Base-by-base conservation (phyloP, 1,284 basidiomycete species). In the Mrakiaceae sp. region DNA sequence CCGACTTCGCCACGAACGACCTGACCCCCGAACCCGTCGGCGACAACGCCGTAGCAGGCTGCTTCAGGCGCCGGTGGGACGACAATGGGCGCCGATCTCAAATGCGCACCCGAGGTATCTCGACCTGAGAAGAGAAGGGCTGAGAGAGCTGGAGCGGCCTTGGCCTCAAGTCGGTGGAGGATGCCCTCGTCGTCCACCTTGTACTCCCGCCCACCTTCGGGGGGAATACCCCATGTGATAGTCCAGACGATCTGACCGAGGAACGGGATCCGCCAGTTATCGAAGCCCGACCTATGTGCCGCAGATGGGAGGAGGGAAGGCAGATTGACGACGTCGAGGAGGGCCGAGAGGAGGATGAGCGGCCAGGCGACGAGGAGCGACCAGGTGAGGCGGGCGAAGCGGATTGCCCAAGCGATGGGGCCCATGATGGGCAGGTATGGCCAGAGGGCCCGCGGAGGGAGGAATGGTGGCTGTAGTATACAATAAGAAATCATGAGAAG, bases 11-110 rank as follows among this genome's bases (percentile, higher is more conserved):
- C 48, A 7, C 60, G 43, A 43, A 16, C 46, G 4, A 62, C 64
- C 46, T 5, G 9, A 8, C 56, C 49, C 11, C 60, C 55, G n/a
- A 66, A 58, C 50, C 64, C 64, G 12, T 51, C 47, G 40, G 12
- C 42, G 3, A 66, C 42, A 5, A 62, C 50, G 3, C 64, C 64
- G 3, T 56, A 12, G 43, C 64, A 66, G 14, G 48, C 55, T 40
- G 42, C n/a, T 12, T 58, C 60, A 43, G 12, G 43, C 2, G 55
- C 60, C 2, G 60, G 55, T 10, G 27, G 44, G 39, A 66, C 10
- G 11, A 49, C 40, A 10, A 58, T 46, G 7, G 47, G 48, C 14
- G 42, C 42, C 11, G 58, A 39, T n/a, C 39, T 10, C 0, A 61
- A 8, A 4, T 14, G 40, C 0, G 42, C 46, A 1, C 58, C 54